Evolutionary conservation across 805 yeast species (phyloP), one percentile per base, ranked within the genome.

Genomic region (Candida railenensis): DNA sequence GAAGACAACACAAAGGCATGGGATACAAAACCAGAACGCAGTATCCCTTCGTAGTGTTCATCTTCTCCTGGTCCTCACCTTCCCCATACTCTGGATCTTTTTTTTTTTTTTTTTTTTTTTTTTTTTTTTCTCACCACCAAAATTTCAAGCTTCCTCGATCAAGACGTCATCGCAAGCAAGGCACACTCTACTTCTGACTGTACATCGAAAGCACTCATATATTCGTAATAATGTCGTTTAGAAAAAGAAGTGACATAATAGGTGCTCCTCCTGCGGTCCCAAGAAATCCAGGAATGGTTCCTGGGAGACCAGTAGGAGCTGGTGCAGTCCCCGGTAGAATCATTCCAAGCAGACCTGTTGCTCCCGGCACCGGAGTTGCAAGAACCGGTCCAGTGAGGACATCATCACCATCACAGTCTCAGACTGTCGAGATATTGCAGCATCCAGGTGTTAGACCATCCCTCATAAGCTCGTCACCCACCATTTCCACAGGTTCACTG

Each of bases 391-490:
- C 22, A 41, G 30, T 22, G 40, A 11, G 37, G 28, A n/a, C 43
- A 28, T 12, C 32, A 11, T 25, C 30, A 25, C 30, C 30, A 25
- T 25, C 30, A 7, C 30, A 25, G 11, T 5, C 30, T 16, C 4
- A 22, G 22, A 15, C 40, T 28, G 28, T 25, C 37, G 42, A 33
- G 11, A 40, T 50, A 7, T 25, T 53, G 43, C 49, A 51, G 7
- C 63, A 82, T 59, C 83, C 83, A 0, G 90, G 87, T 2, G 71
- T 87, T 2, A 76, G 83, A 51, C 96, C 97, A 0, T 90, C 97
- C 0, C 68, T 84, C 2, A 65, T 83, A 20, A 84, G 90, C 3
- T 84, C 96, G 2, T 83, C 80, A 46, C 83, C 87, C 0, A 80
- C 90, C 0, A 75, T 85, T 1, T 88, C 97, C 1, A 85, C 96